A percentile compares a stretch with the other conserved stretches of the same genome.
Evolutionary conservation across 2,329 filamentous ascomycete species (phyloP).

Genomic region (Pseudogymnoascus sp.): DNA sequence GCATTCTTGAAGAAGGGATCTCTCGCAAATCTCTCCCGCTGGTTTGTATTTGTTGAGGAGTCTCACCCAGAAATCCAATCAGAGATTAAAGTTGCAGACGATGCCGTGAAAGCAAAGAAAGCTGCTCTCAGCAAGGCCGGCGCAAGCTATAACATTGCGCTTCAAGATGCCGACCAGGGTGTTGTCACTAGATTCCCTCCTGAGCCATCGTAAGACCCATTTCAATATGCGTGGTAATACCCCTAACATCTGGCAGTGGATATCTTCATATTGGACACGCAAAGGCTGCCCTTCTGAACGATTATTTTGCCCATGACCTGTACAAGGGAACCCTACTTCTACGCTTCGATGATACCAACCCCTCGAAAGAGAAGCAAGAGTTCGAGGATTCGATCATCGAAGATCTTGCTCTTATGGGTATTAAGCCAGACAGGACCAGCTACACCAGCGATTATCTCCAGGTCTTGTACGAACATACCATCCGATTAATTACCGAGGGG

Average conservation of each 20-base stretch:
- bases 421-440: slow-evolving; percentile 77
- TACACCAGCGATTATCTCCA: slow-evolving; percentile 97
- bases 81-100: slow-evolving; percentile 63
- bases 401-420: slow-evolving; percentile 84
- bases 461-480: slow-evolving; percentile 76
- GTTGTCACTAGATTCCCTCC: slow-evolving; percentile 90
- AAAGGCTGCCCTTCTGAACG: slow-evolving; percentile 87
- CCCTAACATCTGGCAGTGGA: slow-evolving; percentile 36
- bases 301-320: slow-evolving; percentile 92
- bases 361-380: slow-evolving; percentile 93
- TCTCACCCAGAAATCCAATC: slow-evolving; percentile 68
- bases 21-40: slow-evolving; percentile 71
- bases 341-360: slow-evolving; percentile 96
- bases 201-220: slow-evolving; percentile 66
- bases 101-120: slow-evolving; percentile 62
- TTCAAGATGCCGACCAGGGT: slow-evolving; percentile 77
- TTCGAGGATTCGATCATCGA: slow-evolving; percentile 90
- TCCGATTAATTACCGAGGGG: slow-evolving; percentile 78
- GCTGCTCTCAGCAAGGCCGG: slow-evolving; percentile 65
- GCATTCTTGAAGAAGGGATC: slow-evolving; percentile 72
- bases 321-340: slow-evolving; percentile 87
- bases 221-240: slow-evolving; percentile 9
- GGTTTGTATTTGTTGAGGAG: slow-evolving; percentile 82
- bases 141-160: slow-evolving; percentile 80
- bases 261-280: slow-evolving; percentile 95